These are phyloP conservation scores for Schizonepeta tenuifolia DNA, from an alignment of 257 asterid species.

Conservation along the genomic window DNA sequence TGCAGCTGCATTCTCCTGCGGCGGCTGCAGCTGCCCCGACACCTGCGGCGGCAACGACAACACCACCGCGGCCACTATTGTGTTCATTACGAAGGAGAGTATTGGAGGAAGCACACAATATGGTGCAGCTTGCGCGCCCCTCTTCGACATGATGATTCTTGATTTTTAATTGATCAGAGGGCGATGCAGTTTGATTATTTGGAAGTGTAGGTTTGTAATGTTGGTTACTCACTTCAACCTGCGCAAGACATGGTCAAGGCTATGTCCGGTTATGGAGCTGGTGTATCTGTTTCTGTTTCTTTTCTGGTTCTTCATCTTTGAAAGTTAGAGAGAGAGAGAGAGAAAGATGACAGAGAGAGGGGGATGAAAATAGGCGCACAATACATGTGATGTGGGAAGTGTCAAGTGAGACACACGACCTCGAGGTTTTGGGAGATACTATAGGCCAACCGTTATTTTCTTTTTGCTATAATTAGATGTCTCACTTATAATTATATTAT, in stretches of 20 bases:
- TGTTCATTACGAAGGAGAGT: not conserved
- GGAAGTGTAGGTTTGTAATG: not conserved
- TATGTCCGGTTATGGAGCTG: constrained; percentile 3
- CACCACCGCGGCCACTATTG: too few relatives aligned
- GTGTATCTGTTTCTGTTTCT: not conserved
- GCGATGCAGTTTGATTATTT: not conserved
- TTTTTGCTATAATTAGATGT: constrained; percentile 22
- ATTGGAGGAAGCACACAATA: not conserved
- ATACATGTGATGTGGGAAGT: constrained; percentile 23
- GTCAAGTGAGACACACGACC: constrained; percentile 2
- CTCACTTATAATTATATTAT: not conserved
- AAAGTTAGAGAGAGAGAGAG: constrained; percentile 26
- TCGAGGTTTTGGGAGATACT: constrained; percentile 20
- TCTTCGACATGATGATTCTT: constrained; percentile 4
- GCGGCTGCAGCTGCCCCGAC: constrained; percentile 26
- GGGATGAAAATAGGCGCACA: constrained; percentile 8
- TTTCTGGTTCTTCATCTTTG: not conserved
- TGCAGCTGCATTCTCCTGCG: constrained; percentile 32
- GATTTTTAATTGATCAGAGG: constrained; percentile 28
- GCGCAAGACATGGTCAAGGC: constrained; percentile 1
- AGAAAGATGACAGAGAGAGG: constrained; percentile 5
- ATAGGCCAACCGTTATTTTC: constrained; percentile 14
- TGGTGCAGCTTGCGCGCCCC: constrained; percentile 3
- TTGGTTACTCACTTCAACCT: constrained; percentile 7
- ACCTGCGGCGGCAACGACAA: not conserved